These are phyloP conservation scores for Eucalyptus regnans DNA, from an alignment of 345 rosid genomes.

Conservation along the genomic window DNA sequence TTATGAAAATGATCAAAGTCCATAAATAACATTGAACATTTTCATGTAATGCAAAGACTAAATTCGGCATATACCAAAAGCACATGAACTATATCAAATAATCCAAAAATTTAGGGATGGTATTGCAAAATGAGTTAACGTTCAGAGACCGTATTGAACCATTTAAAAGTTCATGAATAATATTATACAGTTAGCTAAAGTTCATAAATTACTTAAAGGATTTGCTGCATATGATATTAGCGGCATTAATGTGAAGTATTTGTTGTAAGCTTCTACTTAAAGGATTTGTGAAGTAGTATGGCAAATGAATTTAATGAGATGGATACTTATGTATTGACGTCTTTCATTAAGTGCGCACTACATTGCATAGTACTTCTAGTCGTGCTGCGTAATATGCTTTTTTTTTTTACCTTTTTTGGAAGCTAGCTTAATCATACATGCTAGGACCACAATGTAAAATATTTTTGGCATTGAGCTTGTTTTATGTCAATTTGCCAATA, in stretches of 20 bases:
- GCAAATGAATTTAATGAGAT: background rate
- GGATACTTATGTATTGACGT: background rate
- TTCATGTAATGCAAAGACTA: fast-evolving
- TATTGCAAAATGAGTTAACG: fast-evolving
- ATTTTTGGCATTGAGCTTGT: background rate
- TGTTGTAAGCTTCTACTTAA: background rate
- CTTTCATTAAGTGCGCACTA: background rate
- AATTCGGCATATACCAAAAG: background rate
- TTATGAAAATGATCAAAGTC: no score
- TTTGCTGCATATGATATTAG: background rate
- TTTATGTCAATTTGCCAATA: background rate
- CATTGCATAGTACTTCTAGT: background rate
- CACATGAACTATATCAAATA: fast-evolving
- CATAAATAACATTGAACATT: fast-evolving
- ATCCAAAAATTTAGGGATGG: fast-evolving
- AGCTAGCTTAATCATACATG: background rate
- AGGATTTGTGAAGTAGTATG: background rate
- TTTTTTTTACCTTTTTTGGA: background rate
- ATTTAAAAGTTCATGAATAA: no score
- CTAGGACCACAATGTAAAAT: background rate
- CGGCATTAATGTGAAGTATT: background rate
- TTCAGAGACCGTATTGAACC: fast-evolving
- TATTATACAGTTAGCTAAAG: fast-evolving
- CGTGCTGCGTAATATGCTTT: background rate
- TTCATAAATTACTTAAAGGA: no score